Evolutionary conservation across 2,329 filamentous ascomycete genomes (phyloP), one percentile per base, ranked within the genome.

Genomic region (Fusarium tanahbumbuense): DNA sequence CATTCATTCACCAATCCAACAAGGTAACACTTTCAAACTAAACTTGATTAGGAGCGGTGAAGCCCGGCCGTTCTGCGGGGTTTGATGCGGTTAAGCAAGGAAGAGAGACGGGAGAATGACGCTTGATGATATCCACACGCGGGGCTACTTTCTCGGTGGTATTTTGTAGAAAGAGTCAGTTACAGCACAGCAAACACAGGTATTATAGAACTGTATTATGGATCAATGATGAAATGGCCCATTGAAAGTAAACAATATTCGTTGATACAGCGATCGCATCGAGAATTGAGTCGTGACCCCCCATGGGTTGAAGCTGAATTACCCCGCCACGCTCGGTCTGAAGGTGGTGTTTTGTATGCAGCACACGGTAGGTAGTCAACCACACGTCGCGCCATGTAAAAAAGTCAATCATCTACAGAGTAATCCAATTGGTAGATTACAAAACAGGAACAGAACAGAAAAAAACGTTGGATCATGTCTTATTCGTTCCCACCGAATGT

Each of bases 51-150:
- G 27, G 62, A 62, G 58, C 67, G 67, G 67, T 68, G 45, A 71
- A 67, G 63, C 59, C 57, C 67, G 67, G 67, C 54, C 62, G 57
- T 64, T 70, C 60, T 68, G 67, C 54, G 67, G 67, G 67, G 67
- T 59, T 47, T 53, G 20, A 22, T 41, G 22, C 30, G 40, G 41
- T 44, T 46, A 8, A 53, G 42, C 63, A 68, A 45, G 67, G 62
- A 59, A 67, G 62, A 30, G 61, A 41, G 48, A 27, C 47, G 42
- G 61, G 68, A 70, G 67, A 56, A 70, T 70, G 68, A 71, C 68
- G 68, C 68, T 68, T 30, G 15, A 30, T 30, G 23, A 49, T 62
- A 71, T 61, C 68, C 64, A 71, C 57, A 13, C 56, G 47, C 46
- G 66, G 68, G 68, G 69, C 37, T 56, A 23, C 25, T 20, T 57